Percentiles rank a stretch among this genome's conserved stretches.
Evolutionary conservation across 495 filamentous ascomycete genomes (phyloP).

Genomic region (Terfezia claveryi): DNA sequence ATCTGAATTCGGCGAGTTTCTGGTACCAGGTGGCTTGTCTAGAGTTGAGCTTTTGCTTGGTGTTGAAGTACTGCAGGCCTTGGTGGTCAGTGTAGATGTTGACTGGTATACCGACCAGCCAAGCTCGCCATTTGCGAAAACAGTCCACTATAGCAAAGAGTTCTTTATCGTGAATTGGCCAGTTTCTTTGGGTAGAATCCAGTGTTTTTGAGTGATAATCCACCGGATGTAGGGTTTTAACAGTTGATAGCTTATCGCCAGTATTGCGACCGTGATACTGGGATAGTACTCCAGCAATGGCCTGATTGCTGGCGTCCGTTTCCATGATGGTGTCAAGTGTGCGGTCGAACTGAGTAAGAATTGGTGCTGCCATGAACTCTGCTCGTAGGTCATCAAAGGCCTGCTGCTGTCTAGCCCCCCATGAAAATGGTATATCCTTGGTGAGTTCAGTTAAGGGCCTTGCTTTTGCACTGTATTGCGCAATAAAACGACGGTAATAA

Average conservation of each 20-base stretch:
- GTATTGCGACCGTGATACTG: background rate
- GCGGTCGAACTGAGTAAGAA: background rate
- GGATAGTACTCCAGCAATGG: background rate
- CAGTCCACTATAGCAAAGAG: background rate
- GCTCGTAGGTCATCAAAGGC: background rate
- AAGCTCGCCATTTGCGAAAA: background rate
- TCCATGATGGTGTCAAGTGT: background rate
- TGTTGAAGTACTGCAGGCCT: background rate
- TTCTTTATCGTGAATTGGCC: background rate
- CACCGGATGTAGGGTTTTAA: background rate
- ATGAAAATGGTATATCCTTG: background rate
- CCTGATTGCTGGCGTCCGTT: background rate
- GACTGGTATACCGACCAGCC: background rate
- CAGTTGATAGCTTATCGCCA: background rate
- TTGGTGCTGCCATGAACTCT: background rate
- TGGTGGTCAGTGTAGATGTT: background rate
- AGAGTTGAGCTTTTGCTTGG: too few species aligned
- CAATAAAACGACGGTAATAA: conserved; percentile 6
- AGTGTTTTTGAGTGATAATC: background rate
- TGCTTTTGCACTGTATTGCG: background rate
- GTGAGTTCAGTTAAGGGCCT: conserved; percentile 2
- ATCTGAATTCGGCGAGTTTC: background rate
- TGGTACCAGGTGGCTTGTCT: too few species aligned
- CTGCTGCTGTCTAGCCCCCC: background rate
- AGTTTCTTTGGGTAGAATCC: background rate